phyloP scores from a whole-genome alignment of 148 eudicot species.

The Camellia japonica region DNA sequence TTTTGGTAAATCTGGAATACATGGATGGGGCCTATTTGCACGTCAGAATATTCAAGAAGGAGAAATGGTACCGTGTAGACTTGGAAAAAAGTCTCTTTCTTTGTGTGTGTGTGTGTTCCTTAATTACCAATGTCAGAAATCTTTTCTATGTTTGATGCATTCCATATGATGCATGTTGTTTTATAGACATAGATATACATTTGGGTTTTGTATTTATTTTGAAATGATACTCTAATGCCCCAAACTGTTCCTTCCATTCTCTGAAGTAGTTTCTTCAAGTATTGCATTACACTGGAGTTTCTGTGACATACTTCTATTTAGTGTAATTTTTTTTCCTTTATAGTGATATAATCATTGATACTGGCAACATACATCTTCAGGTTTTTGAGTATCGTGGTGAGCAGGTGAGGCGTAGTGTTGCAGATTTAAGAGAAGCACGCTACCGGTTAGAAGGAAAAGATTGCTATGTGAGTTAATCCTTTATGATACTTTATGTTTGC shows the following conservation, averaged over 20 bases:
- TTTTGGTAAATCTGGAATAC: constrained; percentile 93
- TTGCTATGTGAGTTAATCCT: constrained; percentile 77
- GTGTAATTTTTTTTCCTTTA: neutral
- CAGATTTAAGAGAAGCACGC: constrained; percentile 82
- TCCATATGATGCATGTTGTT: neutral
- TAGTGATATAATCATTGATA: neutral
- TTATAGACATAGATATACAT: neutral
- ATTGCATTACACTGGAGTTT: constrained; percentile 1
- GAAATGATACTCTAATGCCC: neutral
- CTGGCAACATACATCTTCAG: constrained; percentile 33
- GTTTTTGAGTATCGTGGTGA: constrained; percentile 96
- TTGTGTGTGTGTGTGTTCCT: too few species aligned
- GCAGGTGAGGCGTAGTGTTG: constrained; percentile 85
- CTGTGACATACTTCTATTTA: neutral
- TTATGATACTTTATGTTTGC: neutral
- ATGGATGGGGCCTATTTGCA: constrained; percentile 99
- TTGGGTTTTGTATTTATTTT: neutral
- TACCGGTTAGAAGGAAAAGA: constrained; percentile 84
- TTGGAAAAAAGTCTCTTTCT: neutral
- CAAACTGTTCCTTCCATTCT: neutral
- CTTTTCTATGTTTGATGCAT: neutral
- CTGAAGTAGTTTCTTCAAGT: neutral
- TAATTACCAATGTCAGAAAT: neutral
- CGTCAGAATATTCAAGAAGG: constrained; percentile 84
- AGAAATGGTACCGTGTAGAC: constrained; percentile 61